Conservation (phyloP, 2,329 filamentous ascomycete genomes). For the Chaetothyriales sp. region DNA sequence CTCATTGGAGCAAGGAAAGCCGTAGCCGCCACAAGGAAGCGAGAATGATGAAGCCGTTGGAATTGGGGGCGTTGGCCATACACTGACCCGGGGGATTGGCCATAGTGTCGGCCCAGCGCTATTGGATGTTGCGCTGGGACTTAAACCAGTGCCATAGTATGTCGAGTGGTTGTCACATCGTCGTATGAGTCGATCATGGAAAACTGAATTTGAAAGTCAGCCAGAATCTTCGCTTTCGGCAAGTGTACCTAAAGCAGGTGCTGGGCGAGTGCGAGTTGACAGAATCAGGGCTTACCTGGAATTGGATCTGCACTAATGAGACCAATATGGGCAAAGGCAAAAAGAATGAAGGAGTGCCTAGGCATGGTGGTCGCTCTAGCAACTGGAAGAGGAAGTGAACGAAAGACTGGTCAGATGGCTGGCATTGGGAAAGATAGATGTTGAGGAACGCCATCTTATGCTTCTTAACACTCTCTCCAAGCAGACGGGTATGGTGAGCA, state of each 20-base stretch:
- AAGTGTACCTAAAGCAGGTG: background rate
- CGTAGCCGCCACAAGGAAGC: background rate
- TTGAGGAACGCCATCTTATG: background rate
- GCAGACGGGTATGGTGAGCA: background rate
- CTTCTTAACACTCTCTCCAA: background rate
- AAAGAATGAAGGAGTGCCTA: background rate
- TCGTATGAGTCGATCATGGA: conserved; percentile 5
- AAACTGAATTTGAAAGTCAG: conserved; percentile 1
- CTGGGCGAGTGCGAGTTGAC: background rate
- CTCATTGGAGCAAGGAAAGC: background rate
- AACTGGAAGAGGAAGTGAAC: background rate
- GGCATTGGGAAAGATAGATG: background rate
- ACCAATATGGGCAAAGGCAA: background rate
- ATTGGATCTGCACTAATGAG: background rate
- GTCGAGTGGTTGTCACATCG: conserved; percentile 7
- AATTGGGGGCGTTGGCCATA: background rate
- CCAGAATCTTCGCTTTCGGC: background rate
- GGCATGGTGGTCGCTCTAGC: background rate
- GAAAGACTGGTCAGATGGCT: background rate
- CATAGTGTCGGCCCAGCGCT: background rate
- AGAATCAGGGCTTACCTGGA: background rate
- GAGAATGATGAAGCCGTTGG: no score
- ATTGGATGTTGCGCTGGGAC: background rate
- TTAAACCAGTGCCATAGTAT: background rate
- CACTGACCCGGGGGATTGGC: background rate